Percentiles rank a stretch among this genome's conserved stretches.
phyloP scores from a whole-genome alignment of 805 yeast species.

The Suhomyces sp. region DNA sequence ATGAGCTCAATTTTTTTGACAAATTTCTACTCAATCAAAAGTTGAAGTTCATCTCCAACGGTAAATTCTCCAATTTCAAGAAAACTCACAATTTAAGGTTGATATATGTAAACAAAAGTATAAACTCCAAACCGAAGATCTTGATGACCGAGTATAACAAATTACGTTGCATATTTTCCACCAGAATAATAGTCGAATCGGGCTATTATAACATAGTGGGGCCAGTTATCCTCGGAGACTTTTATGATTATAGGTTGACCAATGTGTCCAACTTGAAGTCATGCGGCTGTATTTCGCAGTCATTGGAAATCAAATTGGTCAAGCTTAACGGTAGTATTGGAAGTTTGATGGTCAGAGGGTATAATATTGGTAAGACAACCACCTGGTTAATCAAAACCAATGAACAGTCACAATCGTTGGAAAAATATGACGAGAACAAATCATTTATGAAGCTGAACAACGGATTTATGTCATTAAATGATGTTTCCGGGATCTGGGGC shows the following conservation, averaged over 20 bases:
- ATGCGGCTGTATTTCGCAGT: constrained; percentile 58
- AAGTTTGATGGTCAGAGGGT: constrained; percentile 57
- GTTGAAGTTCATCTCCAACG: constrained; percentile 44
- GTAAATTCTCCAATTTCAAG: constrained; percentile 40
- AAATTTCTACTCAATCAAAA: constrained; percentile 32
- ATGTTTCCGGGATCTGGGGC: constrained; percentile 59
- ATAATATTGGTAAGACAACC: constrained; percentile 54
- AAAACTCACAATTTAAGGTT: constrained; percentile 31
- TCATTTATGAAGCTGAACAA: constrained; percentile 23
- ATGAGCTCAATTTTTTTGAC: background rate
- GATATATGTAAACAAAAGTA: constrained; percentile 36
- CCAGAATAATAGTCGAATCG: constrained; percentile 52
- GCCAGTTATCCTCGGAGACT: constrained; percentile 56
- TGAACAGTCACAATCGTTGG: background rate
- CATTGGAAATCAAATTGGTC: constrained; percentile 55
- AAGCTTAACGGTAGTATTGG: constrained; percentile 41
- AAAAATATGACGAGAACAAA: constrained; percentile 20
- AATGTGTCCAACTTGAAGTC: constrained; percentile 31
- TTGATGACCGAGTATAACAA: constrained; percentile 32
- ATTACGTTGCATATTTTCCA: constrained; percentile 44
- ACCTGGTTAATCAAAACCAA: constrained; percentile 9
- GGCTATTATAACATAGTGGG: constrained; percentile 50
- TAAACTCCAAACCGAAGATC: constrained; percentile 13
- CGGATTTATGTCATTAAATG: constrained; percentile 44
- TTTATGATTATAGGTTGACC: constrained; percentile 58